Conservation (phyloP, 179 eudicot genomes). For the Patellifolia procumbens region DNA sequence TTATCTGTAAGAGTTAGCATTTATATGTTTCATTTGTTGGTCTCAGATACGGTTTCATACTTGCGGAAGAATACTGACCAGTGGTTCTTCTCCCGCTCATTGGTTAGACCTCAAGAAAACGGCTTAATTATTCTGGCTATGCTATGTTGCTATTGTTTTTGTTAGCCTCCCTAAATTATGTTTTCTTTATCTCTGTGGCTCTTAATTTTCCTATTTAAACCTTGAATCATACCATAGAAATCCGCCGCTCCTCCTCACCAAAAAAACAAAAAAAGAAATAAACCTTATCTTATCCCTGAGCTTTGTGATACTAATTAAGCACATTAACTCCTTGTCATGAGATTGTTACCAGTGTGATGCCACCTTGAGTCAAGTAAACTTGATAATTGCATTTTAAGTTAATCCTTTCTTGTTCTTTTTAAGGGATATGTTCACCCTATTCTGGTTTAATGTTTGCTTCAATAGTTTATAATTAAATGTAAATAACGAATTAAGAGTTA, state of each 20-base stretch:
- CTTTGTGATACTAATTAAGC: neutral
- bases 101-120: neutral
- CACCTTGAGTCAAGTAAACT: neutral
- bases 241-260: neutral
- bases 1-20: neutral
- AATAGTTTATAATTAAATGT: too few relatives aligned
- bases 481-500: too few relatives aligned
- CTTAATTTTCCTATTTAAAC: neutral
- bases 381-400: neutral
- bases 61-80: constrained; percentile 8
- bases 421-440: too few relatives aligned
- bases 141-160: neutral
- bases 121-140: neutral
- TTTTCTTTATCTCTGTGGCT: neutral
- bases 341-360: neutral
- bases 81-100: constrained; percentile 8
- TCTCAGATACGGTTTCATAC: constrained; percentile 1
- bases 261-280: too few relatives aligned
- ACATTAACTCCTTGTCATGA: neutral
- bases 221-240: neutral
- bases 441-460: too few relatives aligned
- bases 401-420: neutral
- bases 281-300: neutral
- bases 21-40: constrained; percentile 3
- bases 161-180: neutral